Evolutionary conservation across 2,329 filamentous ascomycete species (phyloP).

Genomic region (Ophiostoma piceae): DNA sequence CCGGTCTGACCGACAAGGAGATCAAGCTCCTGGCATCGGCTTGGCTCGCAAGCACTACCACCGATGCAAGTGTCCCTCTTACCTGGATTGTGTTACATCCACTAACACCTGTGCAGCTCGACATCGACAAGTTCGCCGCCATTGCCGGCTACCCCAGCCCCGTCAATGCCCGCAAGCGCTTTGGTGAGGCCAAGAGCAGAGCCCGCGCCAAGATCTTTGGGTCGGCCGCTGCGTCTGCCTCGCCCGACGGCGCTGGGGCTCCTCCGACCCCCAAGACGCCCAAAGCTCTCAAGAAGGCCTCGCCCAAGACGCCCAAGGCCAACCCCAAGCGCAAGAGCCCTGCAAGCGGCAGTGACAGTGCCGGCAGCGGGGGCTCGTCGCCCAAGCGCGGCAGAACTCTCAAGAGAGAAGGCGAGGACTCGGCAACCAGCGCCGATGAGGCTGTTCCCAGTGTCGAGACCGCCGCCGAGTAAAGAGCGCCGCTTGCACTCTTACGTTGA

Average conservation of each 20-base stretch:
- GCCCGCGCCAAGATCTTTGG: slow-evolving; percentile 32
- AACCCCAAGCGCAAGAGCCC: slow-evolving; percentile 19
- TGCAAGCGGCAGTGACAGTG: neutral
- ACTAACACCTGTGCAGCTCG: slow-evolving; percentile 22
- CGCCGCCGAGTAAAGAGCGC: neutral
- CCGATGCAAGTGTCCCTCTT: slow-evolving; percentile 7
- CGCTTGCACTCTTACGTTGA: neutral
- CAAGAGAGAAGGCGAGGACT: neutral
- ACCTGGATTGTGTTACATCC: neutral
- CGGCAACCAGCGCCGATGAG: neutral
- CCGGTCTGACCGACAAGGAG: slow-evolving; percentile 21
- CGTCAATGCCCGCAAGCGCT: slow-evolving; percentile 44
- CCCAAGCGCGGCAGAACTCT: slow-evolving; percentile 13
- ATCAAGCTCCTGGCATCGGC: slow-evolving; percentile 21
- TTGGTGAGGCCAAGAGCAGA: slow-evolving; percentile 52
- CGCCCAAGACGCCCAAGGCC: neutral
- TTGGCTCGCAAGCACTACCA: slow-evolving; percentile 20
- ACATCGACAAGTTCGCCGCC: slow-evolving; percentile 25
- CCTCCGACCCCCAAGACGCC: neutral
- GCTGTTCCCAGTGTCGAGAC: neutral
- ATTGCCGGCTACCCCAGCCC: slow-evolving; percentile 25
- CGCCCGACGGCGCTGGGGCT: neutral
- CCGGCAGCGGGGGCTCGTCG: neutral
- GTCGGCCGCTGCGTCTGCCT: neutral
- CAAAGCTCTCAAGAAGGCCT: neutral